Base-by-base conservation (phyloP, 139 green algal genomes). In the Chlamydomonas incerta region DNA sequence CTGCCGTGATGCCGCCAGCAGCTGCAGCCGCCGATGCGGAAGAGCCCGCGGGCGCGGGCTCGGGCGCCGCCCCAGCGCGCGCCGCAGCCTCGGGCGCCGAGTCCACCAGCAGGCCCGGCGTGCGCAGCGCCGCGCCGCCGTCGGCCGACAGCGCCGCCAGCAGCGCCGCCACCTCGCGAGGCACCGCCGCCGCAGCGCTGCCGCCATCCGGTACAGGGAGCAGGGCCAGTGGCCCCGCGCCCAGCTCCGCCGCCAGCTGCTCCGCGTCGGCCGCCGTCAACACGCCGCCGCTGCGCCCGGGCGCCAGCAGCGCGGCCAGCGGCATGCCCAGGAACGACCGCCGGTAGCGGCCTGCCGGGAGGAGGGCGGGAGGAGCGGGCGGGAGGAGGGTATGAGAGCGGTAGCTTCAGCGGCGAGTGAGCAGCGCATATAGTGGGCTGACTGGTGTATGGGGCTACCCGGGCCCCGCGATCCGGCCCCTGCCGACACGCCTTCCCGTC, bases 311-410 rank as follows among this genome's bases (percentile, higher is more conserved):
- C 8, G 41, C 46, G 15, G 65, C 46, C 63, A 83, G 29, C 3
- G 63, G 52, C 77, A 83, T 29, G 10, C 77, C 77, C 41, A 83
- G 29, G 77, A 83, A 83, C 63, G 77, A 83, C 29, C n/a, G 63
- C 29, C 17, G 46, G 65, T 74, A 74, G 63, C 77, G 77, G 46
- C 63, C 77, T 83, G n/a, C 5, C n/a, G n/a, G n/a, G n/a, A n/a
- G n/a, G n/a, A n/a, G n/a, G n/a, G n/a, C n/a, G n/a, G n/a, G n/a
- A n/a, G n/a, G n/a, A n/a, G n/a, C n/a, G n/a, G n/a, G n/a, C n/a
- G n/a, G n/a, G n/a, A n/a, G n/a, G n/a, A n/a, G n/a, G n/a, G n/a
- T n/a, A 47, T 41, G 23, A 2, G 63, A 46, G 37, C 31, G 5
- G 26, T 18, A 29, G 58, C 58, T 10, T 26, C 4, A 65, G 50